Evolutionary conservation across 768 basidiomycete genomes (phyloP).

Genomic region (Coprinellus micaceus): DNA sequence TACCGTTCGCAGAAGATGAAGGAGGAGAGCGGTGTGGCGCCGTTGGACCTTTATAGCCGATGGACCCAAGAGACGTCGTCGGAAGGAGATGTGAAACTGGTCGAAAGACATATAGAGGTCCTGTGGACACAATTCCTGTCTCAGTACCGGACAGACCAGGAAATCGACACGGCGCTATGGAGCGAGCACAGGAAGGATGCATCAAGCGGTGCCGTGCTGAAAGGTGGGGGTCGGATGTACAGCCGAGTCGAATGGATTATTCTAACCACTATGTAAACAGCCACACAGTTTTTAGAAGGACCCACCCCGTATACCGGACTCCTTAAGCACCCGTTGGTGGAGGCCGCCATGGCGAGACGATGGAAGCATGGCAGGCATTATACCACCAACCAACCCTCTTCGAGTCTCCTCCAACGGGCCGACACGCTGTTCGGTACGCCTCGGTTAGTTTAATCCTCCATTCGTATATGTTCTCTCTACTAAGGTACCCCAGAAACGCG

Average conservation of each 20-base stretch:
- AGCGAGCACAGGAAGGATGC: slow-evolving; percentile 35
- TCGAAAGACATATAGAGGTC: slow-evolving; percentile 31
- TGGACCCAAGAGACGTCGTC: slow-evolving; percentile 33
- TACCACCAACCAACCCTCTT: neutral
- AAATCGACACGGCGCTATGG: slow-evolving; percentile 51
- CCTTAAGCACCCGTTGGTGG: slow-evolving; percentile 36
- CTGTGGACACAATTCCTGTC: slow-evolving; percentile 43
- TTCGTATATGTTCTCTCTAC: slow-evolving; percentile 35
- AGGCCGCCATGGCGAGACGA: slow-evolving; percentile 31
- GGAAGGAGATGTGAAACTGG: slow-evolving; percentile 21
- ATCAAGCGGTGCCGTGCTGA: slow-evolving; percentile 14
- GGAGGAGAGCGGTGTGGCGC: slow-evolving; percentile 6
- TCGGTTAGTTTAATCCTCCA: slow-evolving; percentile 12
- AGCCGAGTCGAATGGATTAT: neutral
- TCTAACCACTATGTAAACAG: slow-evolving; percentile 23
- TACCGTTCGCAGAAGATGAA: slow-evolving; percentile 24
- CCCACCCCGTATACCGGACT: slow-evolving; percentile 34
- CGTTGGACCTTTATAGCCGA: slow-evolving; percentile 40
- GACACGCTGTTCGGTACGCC: slow-evolving; percentile 9
- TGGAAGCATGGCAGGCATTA: slow-evolving; percentile 35
- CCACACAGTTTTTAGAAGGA: slow-evolving; percentile 38
- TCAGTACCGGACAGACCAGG: slow-evolving; percentile 33
- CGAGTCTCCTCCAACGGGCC: neutral
- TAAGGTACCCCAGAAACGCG: slow-evolving; percentile 13
- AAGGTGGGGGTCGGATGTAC: slow-evolving; percentile 26